Conservation (phyloP, 148 eudicot genomes). For the Silene conica region DNA sequence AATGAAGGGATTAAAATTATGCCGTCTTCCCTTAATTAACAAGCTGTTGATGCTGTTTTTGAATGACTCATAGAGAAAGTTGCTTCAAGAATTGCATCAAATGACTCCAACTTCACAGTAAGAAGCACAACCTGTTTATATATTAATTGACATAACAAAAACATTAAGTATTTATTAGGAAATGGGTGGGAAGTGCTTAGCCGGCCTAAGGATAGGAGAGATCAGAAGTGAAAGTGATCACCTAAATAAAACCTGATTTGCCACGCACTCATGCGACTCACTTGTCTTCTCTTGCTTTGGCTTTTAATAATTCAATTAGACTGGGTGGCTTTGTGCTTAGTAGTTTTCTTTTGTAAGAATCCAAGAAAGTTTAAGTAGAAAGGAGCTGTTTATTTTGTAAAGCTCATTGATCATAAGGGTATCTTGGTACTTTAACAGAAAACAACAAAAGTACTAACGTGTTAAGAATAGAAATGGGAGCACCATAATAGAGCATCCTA, state of each 20-base stretch:
- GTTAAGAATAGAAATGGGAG: not conserved
- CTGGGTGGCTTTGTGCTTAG: not conserved
- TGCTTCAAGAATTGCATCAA: not conserved
- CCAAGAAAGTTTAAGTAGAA: not conserved
- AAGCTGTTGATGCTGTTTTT: not conserved
- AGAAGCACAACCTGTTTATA: no score
- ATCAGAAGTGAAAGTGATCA: not conserved
- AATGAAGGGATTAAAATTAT: not conserved
- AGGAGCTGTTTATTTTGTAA: not conserved
- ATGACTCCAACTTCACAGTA: no score
- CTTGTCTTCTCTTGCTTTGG: not conserved
- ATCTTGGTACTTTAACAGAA: no score
- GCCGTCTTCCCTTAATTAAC: not conserved
- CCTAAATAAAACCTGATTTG: not conserved
- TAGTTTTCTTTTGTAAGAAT: not conserved
- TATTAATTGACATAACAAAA: no score
- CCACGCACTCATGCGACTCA: not conserved
- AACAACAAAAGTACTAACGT: not conserved
- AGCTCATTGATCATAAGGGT: not conserved
- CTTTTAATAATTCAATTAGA: not conserved
- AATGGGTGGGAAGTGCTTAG: no score
- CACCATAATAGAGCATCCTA: not conserved
- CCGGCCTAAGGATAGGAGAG: no score
- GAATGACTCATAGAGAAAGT: not conserved
- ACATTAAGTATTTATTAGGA: no score